Conservation (phyloP, 176 grass and related monocot species). For the Bromus sterilis region DNA sequence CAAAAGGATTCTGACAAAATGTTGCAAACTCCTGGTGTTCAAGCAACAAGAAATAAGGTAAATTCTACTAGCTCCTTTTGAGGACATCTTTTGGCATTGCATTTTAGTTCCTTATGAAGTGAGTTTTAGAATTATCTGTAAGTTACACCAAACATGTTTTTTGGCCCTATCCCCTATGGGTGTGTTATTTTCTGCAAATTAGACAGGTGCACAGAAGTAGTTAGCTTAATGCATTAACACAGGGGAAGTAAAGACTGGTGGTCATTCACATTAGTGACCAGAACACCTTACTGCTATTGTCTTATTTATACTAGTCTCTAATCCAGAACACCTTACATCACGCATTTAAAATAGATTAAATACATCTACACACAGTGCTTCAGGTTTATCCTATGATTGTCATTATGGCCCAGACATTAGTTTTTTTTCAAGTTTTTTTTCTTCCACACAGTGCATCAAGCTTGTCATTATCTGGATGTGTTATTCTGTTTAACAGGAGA, state of each 20-base stretch:
- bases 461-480: background rate
- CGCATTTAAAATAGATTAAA: background rate
- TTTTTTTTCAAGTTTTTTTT: background rate
- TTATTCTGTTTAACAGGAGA: slow-evolving; percentile 3
- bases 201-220: background rate
- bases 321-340: background rate
- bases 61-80: background rate
- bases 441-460: background rate
- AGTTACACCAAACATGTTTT: background rate
- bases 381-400: background rate
- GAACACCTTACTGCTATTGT: background rate
- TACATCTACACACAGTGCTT: background rate
- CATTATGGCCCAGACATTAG: background rate
- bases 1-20: background rate
- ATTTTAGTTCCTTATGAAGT: background rate
- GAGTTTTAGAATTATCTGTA: background rate
- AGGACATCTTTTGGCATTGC: no score
- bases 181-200: background rate
- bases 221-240: background rate
- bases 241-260: background rate
- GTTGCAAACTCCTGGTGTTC: slow-evolving; percentile 1
- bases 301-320: background rate
- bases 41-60: slow-evolving; percentile 25
- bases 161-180: background rate
- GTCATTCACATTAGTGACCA: background rate